These are phyloP conservation scores for Suillus spraguei DNA, from an alignment of 768 basidiomycete species.

Conservation along the genomic window DNA sequence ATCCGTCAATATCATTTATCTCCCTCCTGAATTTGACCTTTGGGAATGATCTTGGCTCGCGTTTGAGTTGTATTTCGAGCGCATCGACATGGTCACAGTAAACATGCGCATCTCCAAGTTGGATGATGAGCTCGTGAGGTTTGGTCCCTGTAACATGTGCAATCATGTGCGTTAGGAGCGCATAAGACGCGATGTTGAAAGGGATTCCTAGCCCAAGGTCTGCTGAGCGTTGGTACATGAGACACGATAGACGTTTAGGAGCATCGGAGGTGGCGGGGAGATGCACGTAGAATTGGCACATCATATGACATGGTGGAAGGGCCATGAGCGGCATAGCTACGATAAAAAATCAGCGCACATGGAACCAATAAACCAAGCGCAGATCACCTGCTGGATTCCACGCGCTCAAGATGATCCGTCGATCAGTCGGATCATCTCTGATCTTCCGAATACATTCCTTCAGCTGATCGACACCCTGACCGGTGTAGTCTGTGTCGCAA, in stretches of 20 bases:
- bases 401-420: conserved; percentile 91
- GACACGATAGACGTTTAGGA: conserved; percentile 82
- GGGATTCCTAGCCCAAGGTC: conserved; percentile 97
- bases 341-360: not conserved
- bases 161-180: conserved; percentile 96
- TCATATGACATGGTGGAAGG: conserved; percentile 96
- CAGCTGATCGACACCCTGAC: conserved; percentile 92
- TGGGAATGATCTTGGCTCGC: conserved; percentile 84
- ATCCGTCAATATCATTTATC: conserved; percentile 76
- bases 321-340: conserved; percentile 94
- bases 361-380: not conserved
- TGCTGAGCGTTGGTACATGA: conserved; percentile 98
- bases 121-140: conserved; percentile 89
- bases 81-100: conserved; percentile 91
- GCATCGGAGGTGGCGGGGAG: conserved; percentile 57
- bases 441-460: conserved; percentile 90
- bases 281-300: conserved; percentile 98
- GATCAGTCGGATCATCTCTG: conserved; percentile 88
- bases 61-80: conserved; percentile 76
- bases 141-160: conserved; percentile 88
- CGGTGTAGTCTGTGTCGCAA: conserved; percentile 74
- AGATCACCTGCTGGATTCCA: conserved; percentile 95
- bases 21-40: conserved; percentile 73
- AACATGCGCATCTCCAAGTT: conserved; percentile 97
- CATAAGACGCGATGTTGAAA: conserved; percentile 99